Evolutionary conservation across 148 eudicot species (phyloP).

Genomic region (Linanthus parryae): DNA sequence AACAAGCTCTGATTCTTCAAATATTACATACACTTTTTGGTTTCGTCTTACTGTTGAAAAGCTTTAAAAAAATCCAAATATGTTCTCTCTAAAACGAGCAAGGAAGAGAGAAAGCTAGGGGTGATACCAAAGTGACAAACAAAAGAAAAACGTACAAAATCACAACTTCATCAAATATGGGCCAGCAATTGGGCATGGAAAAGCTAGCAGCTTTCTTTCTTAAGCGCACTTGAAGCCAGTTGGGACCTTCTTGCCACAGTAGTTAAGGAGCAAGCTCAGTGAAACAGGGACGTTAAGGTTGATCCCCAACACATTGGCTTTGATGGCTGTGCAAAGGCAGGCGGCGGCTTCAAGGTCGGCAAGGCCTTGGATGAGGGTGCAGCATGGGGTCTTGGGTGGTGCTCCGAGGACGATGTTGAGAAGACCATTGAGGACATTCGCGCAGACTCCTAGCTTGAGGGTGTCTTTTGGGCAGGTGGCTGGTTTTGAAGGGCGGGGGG

Average conservation of each 20-base stretch:
- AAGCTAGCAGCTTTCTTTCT: too few species aligned
- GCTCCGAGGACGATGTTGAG: background rate
- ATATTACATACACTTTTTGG: too few species aligned
- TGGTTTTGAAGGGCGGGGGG: background rate
- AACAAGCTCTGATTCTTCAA: too few species aligned
- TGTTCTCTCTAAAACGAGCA: too few species aligned
- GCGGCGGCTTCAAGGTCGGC: slow-evolving; percentile 2
- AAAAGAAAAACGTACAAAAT: too few species aligned
- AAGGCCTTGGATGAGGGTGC: background rate
- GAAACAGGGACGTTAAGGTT: background rate
- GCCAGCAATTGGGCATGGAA: too few species aligned
- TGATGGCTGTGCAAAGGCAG: slow-evolving; percentile 3
- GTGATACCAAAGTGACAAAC: too few species aligned
- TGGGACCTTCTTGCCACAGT: background rate
- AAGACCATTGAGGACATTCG: background rate
- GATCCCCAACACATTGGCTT: slow-evolving; percentile 2
- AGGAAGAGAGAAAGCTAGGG: too few species aligned
- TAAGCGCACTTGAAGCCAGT: slow-evolving; percentile 3
- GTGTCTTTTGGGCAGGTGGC: slow-evolving; percentile 3
- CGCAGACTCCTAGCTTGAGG: background rate
- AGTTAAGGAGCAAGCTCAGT: background rate
- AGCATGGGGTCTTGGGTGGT: background rate
- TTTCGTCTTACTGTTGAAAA: too few species aligned
- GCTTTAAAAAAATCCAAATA: too few species aligned
- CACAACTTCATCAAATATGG: too few species aligned